phyloP scores from a whole-genome alignment of 2,329 filamentous ascomycete genomes.

The Paecilomyces formosus region DNA sequence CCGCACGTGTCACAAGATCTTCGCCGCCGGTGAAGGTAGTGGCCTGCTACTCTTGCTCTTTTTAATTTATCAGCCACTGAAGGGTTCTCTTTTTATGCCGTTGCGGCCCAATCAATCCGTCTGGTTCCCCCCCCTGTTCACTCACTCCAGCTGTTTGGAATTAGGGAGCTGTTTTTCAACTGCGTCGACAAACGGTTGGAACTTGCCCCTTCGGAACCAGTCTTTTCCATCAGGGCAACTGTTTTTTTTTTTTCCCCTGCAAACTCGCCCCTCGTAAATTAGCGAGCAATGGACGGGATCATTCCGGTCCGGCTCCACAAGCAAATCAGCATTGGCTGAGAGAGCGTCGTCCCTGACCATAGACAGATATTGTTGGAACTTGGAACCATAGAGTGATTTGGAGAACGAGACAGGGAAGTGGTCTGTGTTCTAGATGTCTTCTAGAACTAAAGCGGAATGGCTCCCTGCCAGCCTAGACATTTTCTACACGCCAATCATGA shows the following conservation, averaged over 20 bases:
- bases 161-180: background rate
- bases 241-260: background rate
- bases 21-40: background rate
- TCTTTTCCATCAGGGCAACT: background rate
- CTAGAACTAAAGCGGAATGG: background rate
- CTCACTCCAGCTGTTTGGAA: background rate
- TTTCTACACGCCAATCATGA: background rate
- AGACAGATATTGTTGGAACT: background rate
- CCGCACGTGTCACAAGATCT: background rate
- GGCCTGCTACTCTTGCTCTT: background rate
- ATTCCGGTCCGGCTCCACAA: background rate
- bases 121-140: background rate
- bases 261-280: background rate
- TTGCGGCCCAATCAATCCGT: background rate
- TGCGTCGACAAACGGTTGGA: background rate
- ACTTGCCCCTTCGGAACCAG: background rate
- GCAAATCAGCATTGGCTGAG: background rate
- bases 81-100: background rate
- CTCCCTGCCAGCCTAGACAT: background rate
- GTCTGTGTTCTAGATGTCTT: background rate
- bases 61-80: background rate
- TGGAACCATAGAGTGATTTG: no score
- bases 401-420: background rate
- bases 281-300: background rate
- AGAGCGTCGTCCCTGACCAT: background rate